Evolutionary conservation across 371 early-diverging fungal genomes (phyloP).

Genomic region (Circinella umbellata): DNA sequence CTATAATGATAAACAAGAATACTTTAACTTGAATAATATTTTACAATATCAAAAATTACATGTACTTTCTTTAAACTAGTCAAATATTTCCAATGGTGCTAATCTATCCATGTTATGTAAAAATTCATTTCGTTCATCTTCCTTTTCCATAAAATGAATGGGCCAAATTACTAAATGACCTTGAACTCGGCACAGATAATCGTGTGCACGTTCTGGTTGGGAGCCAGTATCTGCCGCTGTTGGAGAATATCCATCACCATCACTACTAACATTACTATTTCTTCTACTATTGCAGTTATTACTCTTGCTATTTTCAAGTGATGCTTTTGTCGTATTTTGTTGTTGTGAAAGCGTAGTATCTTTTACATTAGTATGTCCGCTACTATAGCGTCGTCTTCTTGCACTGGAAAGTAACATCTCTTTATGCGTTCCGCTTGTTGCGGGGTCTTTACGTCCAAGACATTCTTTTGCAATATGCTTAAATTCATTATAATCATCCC

Average conservation of each 20-base stretch:
- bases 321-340: too few species aligned
- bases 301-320: neutral
- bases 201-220: neutral
- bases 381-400: neutral
- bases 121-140: constrained; percentile 50
- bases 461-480: constrained; percentile 43
- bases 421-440: constrained; percentile 13
- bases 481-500: constrained; percentile 65
- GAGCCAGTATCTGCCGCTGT: neutral
- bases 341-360: too few species aligned
- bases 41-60: neutral
- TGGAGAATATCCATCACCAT: neutral
- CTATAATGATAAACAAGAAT: too few species aligned
- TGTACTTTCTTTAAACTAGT: constrained; percentile 28
- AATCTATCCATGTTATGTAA: constrained; percentile 54
- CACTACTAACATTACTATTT: neutral
- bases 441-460: constrained; percentile 31
- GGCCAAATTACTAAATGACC: constrained; percentile 68
- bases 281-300: neutral
- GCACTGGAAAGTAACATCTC: constrained; percentile 2
- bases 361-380: too few species aligned
- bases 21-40: too few species aligned
- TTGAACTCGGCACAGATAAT: constrained; percentile 37
- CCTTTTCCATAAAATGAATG: constrained; percentile 58
- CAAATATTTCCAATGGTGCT: constrained; percentile 64